Percentiles rank a stretch among this genome's conserved stretches.
Evolutionary conservation across 192 early-diverging fungal genomes (phyloP).

Genomic region (Coemansia sp.): DNA sequence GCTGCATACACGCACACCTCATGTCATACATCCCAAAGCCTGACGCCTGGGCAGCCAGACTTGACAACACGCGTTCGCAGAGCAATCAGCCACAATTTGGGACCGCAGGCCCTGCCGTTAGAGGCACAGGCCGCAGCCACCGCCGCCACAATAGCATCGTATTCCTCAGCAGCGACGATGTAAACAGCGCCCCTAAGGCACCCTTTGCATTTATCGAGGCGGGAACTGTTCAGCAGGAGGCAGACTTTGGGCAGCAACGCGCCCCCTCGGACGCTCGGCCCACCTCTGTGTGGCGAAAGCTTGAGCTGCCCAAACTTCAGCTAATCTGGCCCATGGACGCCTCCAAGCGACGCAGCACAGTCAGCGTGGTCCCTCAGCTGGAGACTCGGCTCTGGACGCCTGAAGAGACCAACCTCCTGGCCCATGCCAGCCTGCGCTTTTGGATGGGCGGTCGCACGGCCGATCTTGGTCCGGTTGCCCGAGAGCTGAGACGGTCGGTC

Average conservation of each 20-base stretch:
- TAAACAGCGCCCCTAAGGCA: not conserved
- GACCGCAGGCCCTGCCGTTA: not conserved
- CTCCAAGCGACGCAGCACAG: not conserved
- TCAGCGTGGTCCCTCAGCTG: not conserved
- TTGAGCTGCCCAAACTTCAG: not conserved
- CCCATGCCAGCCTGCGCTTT: slow-evolving; percentile 13
- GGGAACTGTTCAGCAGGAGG: not conserved
- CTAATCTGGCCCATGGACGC: not conserved
- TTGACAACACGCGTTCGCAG: slow-evolving; percentile 1
- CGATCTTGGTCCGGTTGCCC: slow-evolving; percentile 10
- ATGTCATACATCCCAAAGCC: slow-evolving; percentile 35
- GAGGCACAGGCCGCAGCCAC: not conserved
- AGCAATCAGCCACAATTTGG: not conserved
- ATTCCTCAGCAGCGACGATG: not conserved
- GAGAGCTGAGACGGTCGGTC: slow-evolving; percentile 7
- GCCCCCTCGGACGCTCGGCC: not conserved
- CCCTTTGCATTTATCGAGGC: not conserved
- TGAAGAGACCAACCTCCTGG: slow-evolving; percentile 14
- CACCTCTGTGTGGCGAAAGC: not conserved
- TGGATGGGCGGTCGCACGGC: slow-evolving; percentile 24
- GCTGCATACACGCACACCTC: not conserved
- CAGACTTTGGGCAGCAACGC: not conserved
- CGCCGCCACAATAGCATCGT: slow-evolving; percentile 1
- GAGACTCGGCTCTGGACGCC: slow-evolving; percentile 15
- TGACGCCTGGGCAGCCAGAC: slow-evolving; percentile 4